A percentile compares a stretch with the other conserved stretches of the same genome.
phyloP scores from a whole-genome alignment of 148 eudicot species.

The Chenopodium album region DNA sequence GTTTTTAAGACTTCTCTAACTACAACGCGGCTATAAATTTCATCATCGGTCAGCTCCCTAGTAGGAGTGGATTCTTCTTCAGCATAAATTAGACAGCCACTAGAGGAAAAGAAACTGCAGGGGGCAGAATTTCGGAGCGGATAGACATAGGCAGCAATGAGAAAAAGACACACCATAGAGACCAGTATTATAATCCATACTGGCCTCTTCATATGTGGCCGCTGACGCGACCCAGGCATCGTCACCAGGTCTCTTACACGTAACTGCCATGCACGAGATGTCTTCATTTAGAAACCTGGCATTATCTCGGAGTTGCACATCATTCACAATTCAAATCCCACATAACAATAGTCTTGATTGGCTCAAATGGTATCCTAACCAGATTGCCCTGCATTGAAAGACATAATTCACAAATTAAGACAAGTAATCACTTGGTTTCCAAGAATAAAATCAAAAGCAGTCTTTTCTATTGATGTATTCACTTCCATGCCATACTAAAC shows the following conservation, averaged over 20 bases:
- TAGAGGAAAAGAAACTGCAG: slow-evolving; percentile 51
- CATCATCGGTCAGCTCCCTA: slow-evolving; percentile 63
- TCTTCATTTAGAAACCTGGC: slow-evolving; percentile 49
- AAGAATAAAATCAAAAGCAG: background rate
- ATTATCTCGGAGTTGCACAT: slow-evolving; percentile 24
- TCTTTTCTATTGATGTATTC: background rate
- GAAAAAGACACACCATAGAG: slow-evolving; percentile 52
- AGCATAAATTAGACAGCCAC: slow-evolving; percentile 39
- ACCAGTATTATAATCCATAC: slow-evolving; percentile 49
- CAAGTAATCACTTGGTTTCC: background rate
- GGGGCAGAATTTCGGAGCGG: slow-evolving; percentile 42
- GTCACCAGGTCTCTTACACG: slow-evolving; percentile 38
- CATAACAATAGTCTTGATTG: slow-evolving; percentile 8
- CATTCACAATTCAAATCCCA: slow-evolving; percentile 16
- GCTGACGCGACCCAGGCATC: slow-evolving; percentile 51
- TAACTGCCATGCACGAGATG: slow-evolving; percentile 52
- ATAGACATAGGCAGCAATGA: slow-evolving; percentile 43
- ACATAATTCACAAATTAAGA: slow-evolving; percentile 13
- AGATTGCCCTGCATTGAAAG: slow-evolving; percentile 17
- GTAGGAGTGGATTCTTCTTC: slow-evolving; percentile 34
- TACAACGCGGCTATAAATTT: slow-evolving; percentile 75
- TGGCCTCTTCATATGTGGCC: slow-evolving; percentile 57
- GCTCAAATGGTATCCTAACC: slow-evolving; percentile 6
- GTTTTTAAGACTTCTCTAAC: slow-evolving; percentile 57
- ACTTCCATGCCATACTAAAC: background rate